Conservation (phyloP, 805 yeast species). For the Lachancea waltii region DNA sequence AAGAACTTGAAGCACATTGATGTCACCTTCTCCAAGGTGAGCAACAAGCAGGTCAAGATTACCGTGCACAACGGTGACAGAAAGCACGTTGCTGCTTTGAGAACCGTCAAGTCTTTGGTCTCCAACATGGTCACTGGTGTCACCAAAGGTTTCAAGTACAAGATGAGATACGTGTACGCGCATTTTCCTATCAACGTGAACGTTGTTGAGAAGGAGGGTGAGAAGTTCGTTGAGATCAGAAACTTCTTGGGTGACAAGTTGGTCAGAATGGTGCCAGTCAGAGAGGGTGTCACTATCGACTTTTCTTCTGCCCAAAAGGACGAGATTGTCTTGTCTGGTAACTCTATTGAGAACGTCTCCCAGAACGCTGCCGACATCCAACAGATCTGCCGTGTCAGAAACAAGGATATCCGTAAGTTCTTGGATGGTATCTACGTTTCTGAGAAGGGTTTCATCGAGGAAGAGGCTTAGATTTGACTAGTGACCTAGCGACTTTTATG, state of each 20-base stretch:
- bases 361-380: conserved; percentile 98
- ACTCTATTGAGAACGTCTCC: conserved; percentile 95
- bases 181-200: conserved; percentile 99
- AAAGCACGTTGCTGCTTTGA: conserved; percentile 99
- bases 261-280: conserved; percentile 80
- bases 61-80: conserved; percentile 98
- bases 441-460: conserved; percentile 82
- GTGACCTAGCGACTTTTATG: neutral
- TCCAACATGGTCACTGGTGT: conserved; percentile 97
- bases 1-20: conserved; percentile 92
- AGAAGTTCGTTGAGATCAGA: conserved; percentile 85
- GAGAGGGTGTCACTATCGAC: conserved; percentile 85
- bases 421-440: conserved; percentile 99
- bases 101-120: conserved; percentile 95
- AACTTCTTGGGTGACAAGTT: conserved; percentile 99
- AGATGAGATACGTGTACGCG: conserved; percentile 99
- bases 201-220: conserved; percentile 72
- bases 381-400: conserved; percentile 96
- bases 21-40: conserved; percentile 81
- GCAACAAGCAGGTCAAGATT: conserved; percentile 69
- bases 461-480: conserved; percentile 36
- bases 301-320: conserved; percentile 84
- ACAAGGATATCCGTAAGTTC: conserved; percentile 99
- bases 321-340: conserved; percentile 87
- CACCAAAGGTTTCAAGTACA: conserved; percentile 98